A percentile compares a stretch with the other conserved stretches of the same genome.
These are phyloP conservation scores for Eucalyptus dawsonii DNA, from an alignment of 345 rosid genomes.

Conservation along the genomic window DNA sequence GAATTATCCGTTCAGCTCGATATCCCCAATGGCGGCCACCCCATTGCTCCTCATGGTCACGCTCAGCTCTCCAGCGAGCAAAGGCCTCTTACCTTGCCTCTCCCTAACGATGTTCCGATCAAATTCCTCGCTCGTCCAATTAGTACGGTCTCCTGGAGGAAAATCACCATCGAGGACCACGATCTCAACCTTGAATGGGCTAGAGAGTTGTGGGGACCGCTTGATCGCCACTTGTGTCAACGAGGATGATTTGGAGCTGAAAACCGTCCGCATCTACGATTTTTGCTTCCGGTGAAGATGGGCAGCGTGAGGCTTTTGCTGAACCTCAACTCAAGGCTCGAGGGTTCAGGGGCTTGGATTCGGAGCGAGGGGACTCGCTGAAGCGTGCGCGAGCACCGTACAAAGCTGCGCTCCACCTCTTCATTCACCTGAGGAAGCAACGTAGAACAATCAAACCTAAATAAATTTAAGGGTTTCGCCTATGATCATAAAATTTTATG, in stretches of 20 bases:
- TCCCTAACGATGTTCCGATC: slow-evolving; percentile 48
- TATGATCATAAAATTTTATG: background rate
- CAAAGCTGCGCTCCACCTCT: slow-evolving; percentile 51
- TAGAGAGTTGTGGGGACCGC: slow-evolving; percentile 11
- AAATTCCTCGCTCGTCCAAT: slow-evolving; percentile 62
- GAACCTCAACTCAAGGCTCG: slow-evolving; percentile 26
- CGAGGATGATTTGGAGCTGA: slow-evolving; percentile 41
- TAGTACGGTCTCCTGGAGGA: slow-evolving; percentile 9
- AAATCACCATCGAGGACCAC: slow-evolving; percentile 81
- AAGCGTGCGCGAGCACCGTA: slow-evolving; percentile 5
- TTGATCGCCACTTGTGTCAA: slow-evolving; percentile 4
- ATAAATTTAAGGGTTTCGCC: background rate
- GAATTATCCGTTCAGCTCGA: slow-evolving; percentile 85
- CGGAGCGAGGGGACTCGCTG: slow-evolving; percentile 34
- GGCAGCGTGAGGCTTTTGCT: slow-evolving; percentile 11
- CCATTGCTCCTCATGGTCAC: slow-evolving; percentile 22
- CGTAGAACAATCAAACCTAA: background rate
- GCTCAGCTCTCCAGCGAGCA: slow-evolving; percentile 65
- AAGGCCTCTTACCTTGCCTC: slow-evolving; percentile 70
- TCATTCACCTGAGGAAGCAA: slow-evolving; percentile 41
- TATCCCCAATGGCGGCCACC: background rate
- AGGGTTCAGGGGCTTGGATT: slow-evolving; percentile 23
- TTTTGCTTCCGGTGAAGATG: slow-evolving; percentile 58
- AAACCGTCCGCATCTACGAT: slow-evolving; percentile 25
- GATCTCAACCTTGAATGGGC: slow-evolving; percentile 48